Evolutionary conservation across 106 monocot genomes (phyloP), one percentile per base, ranked within the genome.

Genomic region (Chionographis japonica): DNA sequence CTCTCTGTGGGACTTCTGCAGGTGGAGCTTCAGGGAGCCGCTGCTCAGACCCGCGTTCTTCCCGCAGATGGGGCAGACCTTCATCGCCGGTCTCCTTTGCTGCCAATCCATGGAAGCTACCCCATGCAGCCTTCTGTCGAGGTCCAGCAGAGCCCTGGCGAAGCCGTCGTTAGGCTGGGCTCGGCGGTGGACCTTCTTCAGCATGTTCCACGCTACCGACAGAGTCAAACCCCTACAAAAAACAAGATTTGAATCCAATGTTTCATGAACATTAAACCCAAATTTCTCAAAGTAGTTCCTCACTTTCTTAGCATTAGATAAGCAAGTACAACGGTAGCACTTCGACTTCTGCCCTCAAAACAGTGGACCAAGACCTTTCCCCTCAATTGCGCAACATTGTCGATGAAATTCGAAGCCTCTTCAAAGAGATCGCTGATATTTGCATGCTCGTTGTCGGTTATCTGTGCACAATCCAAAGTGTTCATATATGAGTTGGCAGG

Each of bases 151-250:
- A 37, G 71, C 67, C 61, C 69, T 86, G 0, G 82, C 89, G 15
- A 98, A 92, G 3, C 97, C 97, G 40, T 98, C 92, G 17, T 98
- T 98, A 3, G 97, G 92, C 17, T 90, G 97, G 0, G 97, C 97
- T 56, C 89, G 62, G 1, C 86, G 79, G 73, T 97, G 97, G 3
- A 70, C 73, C 46, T 81, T 87, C 72, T 83, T 98, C 40, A 98
- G 80, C 52, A 71, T 27, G 58, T 79, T 80, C 97, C 97, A 98
- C 58, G 97, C 84, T 52, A 87, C 76, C 0, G 66, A 27, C 14
- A 98, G 83, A 16, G 84, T 98, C 12, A 72, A n/a, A 0, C 80
- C 78, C 71, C 97, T 98, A 58, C 14, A 72, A 50, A 16, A 40
- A 49, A 67, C 42, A 15, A 3, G n/a, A 40, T 14, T 54, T 54